Conservation (phyloP, 2,329 filamentous ascomycete genomes). For the Bipolaris zeicola region DNA sequence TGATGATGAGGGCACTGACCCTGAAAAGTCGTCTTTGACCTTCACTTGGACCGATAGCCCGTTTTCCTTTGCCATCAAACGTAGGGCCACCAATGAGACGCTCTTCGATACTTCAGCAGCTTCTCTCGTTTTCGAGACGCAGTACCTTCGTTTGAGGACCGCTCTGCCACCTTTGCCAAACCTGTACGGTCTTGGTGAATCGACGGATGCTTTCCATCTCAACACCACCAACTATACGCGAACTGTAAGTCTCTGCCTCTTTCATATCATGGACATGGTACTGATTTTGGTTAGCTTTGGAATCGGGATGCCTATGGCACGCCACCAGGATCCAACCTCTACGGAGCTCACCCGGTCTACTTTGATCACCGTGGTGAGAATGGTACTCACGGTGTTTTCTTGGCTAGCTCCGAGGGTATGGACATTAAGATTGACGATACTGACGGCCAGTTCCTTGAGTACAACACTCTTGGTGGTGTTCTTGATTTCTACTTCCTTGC, state of each 20-base stretch:
- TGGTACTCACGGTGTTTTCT: conserved; percentile 46
- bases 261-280: conserved; percentile 57
- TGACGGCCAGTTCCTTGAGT: conserved; percentile 73
- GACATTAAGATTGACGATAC: conserved; percentile 75
- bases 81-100: conserved; percentile 61
- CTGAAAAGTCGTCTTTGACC: conserved; percentile 54
- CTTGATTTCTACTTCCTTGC: conserved; percentile 66
- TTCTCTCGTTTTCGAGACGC: conserved; percentile 73
- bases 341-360: conserved; percentile 77
- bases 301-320: conserved; percentile 68
- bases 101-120: conserved; percentile 74
- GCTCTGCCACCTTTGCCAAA: conserved; percentile 69
- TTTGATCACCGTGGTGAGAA: conserved; percentile 67
- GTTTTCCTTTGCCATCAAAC: conserved; percentile 69
- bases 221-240: conserved; percentile 69
- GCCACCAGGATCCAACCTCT: conserved; percentile 68
- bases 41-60: conserved; percentile 63
- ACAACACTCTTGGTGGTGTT: conserved; percentile 80
- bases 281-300: conserved; percentile 63
- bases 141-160: conserved; percentile 75
- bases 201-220: conserved; percentile 71
- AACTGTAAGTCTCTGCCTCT: conserved; percentile 37
- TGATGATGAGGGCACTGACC: conserved; percentile 33
- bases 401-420: conserved; percentile 58
- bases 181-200: conserved; percentile 79